These are phyloP conservation scores for Boletellus sp. DNA, from an alignment of 768 basidiomycete genomes.

Conservation along the genomic window DNA sequence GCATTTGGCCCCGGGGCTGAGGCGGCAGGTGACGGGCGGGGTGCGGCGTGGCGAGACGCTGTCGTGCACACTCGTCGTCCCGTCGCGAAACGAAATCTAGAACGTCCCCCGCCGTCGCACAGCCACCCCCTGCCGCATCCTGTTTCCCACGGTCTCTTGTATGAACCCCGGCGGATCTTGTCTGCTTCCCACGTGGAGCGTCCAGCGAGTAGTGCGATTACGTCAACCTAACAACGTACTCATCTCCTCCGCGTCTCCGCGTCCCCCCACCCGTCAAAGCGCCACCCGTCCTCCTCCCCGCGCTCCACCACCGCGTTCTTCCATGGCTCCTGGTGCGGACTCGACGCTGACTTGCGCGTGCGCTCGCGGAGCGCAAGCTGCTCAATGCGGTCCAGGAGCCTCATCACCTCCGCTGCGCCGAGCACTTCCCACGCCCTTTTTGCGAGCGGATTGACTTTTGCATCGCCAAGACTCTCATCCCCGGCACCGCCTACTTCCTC, in stretches of 20 bases:
- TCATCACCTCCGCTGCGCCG: constrained; percentile 50
- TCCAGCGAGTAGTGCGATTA: too few species aligned
- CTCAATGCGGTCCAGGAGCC: constrained; percentile 51
- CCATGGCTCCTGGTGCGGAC: constrained; percentile 37
- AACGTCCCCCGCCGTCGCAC: constrained; percentile 10
- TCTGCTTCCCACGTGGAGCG: too few species aligned
- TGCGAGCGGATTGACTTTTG: constrained; percentile 31
- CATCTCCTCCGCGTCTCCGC: background rate
- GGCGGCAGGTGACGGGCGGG: too few species aligned
- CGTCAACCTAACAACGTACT: too few species aligned
- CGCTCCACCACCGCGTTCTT: constrained; percentile 35
- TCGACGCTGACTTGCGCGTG: constrained; percentile 10
- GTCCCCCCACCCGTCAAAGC: constrained; percentile 47
- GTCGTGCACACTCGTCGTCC: background rate
- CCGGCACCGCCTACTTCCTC: background rate
- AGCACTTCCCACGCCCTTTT: constrained; percentile 42
- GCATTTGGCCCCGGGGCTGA: background rate
- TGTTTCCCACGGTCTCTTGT: background rate
- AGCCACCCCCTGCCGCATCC: constrained; percentile 25
- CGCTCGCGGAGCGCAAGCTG: constrained; percentile 30
- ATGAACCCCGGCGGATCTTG: too few species aligned
- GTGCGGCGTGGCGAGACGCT: too few species aligned
- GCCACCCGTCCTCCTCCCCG: constrained; percentile 39
- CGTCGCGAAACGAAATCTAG: constrained; percentile 12
- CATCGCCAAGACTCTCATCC: constrained; percentile 31